phyloP scores from a whole-genome alignment of 768 basidiomycete genomes.

The Thelephora ganbajun region DNA sequence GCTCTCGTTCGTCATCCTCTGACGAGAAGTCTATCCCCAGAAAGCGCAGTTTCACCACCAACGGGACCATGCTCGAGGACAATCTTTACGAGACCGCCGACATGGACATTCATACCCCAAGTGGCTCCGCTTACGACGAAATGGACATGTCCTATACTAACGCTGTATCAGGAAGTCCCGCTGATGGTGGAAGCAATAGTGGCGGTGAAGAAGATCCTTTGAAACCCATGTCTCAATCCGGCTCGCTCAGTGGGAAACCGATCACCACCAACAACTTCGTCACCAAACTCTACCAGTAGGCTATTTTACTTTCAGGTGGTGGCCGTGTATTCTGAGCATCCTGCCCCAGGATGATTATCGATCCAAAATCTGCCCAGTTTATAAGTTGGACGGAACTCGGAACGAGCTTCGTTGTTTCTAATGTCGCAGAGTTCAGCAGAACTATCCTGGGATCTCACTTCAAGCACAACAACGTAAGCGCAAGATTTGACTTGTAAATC shows the following conservation, averaged over 20 bases:
- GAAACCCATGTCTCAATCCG: conserved; percentile 14
- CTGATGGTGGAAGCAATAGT: conserved; percentile 22
- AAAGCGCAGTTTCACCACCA: conserved; percentile 49
- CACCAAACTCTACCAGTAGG: conserved; percentile 76
- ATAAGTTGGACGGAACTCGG: conserved; percentile 77
- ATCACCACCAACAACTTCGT: conserved; percentile 71
- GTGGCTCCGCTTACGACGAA: conserved; percentile 38
- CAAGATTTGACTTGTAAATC: conserved; percentile 2
- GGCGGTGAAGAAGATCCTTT: conserved; percentile 22
- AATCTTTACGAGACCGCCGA: conserved; percentile 16
- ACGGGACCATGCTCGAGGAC: conserved; percentile 22
- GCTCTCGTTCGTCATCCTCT: conserved; percentile 27
- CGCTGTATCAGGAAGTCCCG: conserved; percentile 36
- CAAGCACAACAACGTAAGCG: conserved; percentile 76
- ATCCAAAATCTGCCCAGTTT: conserved; percentile 64
- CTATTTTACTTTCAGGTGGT: conserved; percentile 8
- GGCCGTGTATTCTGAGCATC: conserved; percentile 1
- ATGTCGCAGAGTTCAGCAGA: conserved; percentile 75
- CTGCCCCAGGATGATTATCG: conserved; percentile 64
- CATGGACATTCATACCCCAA: conserved; percentile 18
- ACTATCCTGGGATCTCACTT: conserved; percentile 79
- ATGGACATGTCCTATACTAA: conserved; percentile 34
- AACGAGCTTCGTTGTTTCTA: conserved; percentile 73
- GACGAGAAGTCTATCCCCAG: conserved; percentile 48
- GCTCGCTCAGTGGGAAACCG: conserved; percentile 47